Conservation (phyloP, 2,329 filamentous ascomycete genomes). For the Dothistroma septosporum region DNA sequence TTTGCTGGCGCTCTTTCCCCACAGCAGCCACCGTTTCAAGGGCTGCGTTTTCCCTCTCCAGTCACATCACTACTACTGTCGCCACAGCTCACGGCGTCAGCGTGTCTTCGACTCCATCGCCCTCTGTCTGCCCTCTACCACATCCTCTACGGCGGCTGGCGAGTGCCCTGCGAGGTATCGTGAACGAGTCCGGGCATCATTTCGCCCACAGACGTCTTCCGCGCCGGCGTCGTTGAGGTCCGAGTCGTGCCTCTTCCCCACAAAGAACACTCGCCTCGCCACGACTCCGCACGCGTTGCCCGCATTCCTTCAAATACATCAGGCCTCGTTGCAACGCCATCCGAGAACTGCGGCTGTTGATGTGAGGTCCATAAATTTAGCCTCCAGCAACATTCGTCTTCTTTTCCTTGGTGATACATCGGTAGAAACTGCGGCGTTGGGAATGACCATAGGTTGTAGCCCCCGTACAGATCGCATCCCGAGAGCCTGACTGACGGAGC, state of each 20-base stretch:
- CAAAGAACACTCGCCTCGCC: constrained; percentile 3
- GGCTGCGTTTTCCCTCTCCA: constrained; percentile 12
- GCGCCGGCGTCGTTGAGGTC: background rate
- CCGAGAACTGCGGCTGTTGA: constrained; percentile 10
- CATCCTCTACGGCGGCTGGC: constrained; percentile 2
- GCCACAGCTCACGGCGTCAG: too few relatives aligned
- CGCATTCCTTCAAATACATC: constrained; percentile 11
- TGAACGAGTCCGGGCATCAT: background rate
- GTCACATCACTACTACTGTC: constrained; percentile 8
- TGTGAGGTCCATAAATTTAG: constrained; percentile 18
- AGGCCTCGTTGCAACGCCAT: constrained; percentile 9
- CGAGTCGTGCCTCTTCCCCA: constrained; percentile 11
- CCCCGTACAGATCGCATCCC: background rate
- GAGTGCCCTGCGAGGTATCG: constrained; percentile 1
- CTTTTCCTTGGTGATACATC: constrained; percentile 20
- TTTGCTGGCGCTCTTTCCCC: constrained; percentile 16
- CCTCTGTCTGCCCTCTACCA: constrained; percentile 6
- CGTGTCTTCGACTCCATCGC: constrained; percentile 1
- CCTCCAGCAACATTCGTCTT: constrained; percentile 7
- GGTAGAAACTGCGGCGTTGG: constrained; percentile 20
- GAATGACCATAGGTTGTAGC: constrained; percentile 30
- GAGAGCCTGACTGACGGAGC: constrained; percentile 10
- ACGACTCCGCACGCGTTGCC: constrained; percentile 7
- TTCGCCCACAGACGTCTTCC: constrained; percentile 1
- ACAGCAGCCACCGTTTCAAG: constrained; percentile 19